Evolutionary conservation across 2,329 filamentous ascomycete genomes (phyloP), one percentile per base, ranked within the genome.

Genomic region (Seiridium cupressi): DNA sequence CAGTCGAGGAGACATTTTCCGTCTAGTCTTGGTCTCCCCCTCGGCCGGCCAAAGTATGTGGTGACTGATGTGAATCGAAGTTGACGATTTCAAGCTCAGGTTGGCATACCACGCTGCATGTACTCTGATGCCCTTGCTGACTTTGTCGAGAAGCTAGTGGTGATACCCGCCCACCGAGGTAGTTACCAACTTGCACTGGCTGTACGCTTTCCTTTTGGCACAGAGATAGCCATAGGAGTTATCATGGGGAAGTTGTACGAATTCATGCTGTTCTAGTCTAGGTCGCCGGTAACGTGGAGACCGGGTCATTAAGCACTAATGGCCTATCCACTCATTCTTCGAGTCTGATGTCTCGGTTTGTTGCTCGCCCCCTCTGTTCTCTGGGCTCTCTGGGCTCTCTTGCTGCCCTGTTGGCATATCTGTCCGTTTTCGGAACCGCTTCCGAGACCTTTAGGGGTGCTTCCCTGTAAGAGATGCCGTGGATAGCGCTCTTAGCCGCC

Each of bases 401-500:
- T 38, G n/a, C 32, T 35, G 32, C 35, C 49, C 38, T 42, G 13
- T 42, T 35, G 11, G 49, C 31, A 38, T 42, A 55, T 55, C 51
- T 55, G 8, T 42, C 51, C 4, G 6, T 8, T 44, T 63, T 58
- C 35, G 58, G 58, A 42, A 56, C 47, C 7, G 69, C 69, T 8
- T 65, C 36, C 26, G 66, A 68, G 32, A 72, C 68, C 49, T 67
- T 70, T 42, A 72, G 58, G 11, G 32, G 62, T 3, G 60, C 63
- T 5, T 66, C 69, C 10, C 59, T 60, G 48, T 69, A 71, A 1
- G 31, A n/a, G 3, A 38, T 66, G 1, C 76, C 75, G 57, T 78
- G 67, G 10, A 85, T 61, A 1, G 73, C 73, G 6, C 76, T 67
- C 60, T 84, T 77, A 31, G 85, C 86, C 8, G 72, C 72, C 40